These are phyloP conservation scores for Hypoxylon sp. DNA, from an alignment of 2,329 filamentous ascomycete species.

Conservation along the genomic window DNA sequence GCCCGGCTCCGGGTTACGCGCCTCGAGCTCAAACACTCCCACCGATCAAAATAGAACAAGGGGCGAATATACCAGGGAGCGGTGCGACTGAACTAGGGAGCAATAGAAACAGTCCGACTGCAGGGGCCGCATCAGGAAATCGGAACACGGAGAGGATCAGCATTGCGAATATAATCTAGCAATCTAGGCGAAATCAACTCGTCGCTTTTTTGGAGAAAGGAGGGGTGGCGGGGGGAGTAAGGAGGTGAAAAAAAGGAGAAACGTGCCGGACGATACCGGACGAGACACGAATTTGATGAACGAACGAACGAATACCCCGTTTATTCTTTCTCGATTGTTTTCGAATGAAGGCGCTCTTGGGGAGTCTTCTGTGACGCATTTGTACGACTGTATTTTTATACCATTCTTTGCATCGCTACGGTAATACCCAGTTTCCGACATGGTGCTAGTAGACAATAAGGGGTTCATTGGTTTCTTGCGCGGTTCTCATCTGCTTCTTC, in stretches of 20 bases:
- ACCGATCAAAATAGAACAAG: slow-evolving; percentile 55
- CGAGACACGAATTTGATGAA: slow-evolving; percentile 47
- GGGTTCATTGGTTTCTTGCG: slow-evolving; percentile 17
- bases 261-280: slow-evolving; percentile 33
- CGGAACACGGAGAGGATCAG: slow-evolving; percentile 62
- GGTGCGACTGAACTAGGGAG: slow-evolving; percentile 45
- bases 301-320: slow-evolving; percentile 49
- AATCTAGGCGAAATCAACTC: neutral
- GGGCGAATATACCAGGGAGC: slow-evolving; percentile 46
- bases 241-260: slow-evolving; percentile 3
- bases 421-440: slow-evolving; percentile 42
- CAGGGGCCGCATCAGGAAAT: slow-evolving; percentile 51
- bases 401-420: slow-evolving; percentile 43
- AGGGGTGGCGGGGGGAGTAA: neutral
- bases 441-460: slow-evolving; percentile 38
- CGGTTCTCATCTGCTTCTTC: slow-evolving; percentile 19
- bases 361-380: slow-evolving; percentile 39
- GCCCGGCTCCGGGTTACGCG: slow-evolving; percentile 49
- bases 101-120: slow-evolving; percentile 55
- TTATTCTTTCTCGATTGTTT: slow-evolving; percentile 40
- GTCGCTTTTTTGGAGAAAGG: neutral
- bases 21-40: slow-evolving; percentile 51
- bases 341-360: slow-evolving; percentile 39
- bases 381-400: slow-evolving; percentile 44
- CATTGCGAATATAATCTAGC: slow-evolving; percentile 62